These are phyloP conservation scores for Phytophthora fragariae DNA, from an alignment of 352 stramenopile species.

Conservation along the genomic window DNA sequence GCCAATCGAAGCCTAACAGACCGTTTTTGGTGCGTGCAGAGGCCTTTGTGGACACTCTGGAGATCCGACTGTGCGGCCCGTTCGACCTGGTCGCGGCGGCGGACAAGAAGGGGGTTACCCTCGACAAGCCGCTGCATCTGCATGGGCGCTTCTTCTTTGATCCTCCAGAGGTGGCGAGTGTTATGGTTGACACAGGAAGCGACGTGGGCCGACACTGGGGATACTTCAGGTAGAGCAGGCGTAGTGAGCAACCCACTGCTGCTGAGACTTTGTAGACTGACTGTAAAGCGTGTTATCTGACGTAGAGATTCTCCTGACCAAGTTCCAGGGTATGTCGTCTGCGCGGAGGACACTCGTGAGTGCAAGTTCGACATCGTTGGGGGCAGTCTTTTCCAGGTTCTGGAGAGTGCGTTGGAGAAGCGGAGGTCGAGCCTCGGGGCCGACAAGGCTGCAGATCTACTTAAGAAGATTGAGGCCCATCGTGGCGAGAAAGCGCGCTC, in stretches of 20 bases:
- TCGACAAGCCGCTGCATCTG: conserved; percentile 53
- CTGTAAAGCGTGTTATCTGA: not conserved
- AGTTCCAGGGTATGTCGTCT: conserved; percentile 52
- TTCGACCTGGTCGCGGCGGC: conserved; percentile 57
- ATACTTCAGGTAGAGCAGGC: conserved; percentile 49
- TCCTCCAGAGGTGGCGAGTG: conserved; percentile 57
- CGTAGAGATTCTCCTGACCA: conserved; percentile 55
- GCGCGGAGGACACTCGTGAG: conserved; percentile 32
- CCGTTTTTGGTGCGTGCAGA: conserved; percentile 34
- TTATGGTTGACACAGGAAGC: conserved; percentile 33
- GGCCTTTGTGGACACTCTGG: conserved; percentile 55
- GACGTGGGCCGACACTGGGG: conserved; percentile 50
- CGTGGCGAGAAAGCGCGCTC: conserved; percentile 12
- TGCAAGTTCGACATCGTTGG: conserved; percentile 51
- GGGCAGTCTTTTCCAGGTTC: conserved; percentile 49
- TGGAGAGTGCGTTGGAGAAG: conserved; percentile 33
- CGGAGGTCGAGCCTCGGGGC: conserved; percentile 18
- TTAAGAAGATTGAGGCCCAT: conserved; percentile 24
- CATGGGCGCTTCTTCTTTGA: conserved; percentile 64
- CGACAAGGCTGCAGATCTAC: conserved; percentile 18
- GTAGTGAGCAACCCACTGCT: no score
- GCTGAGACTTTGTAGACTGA: not conserved
- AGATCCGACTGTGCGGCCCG: conserved; percentile 49
- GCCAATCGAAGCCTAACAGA: conserved; percentile 6
- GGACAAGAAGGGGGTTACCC: conserved; percentile 24